These are phyloP conservation scores for Botrytis squamosa DNA, from an alignment of 2,329 filamentous ascomycete species.

Conservation along the genomic window DNA sequence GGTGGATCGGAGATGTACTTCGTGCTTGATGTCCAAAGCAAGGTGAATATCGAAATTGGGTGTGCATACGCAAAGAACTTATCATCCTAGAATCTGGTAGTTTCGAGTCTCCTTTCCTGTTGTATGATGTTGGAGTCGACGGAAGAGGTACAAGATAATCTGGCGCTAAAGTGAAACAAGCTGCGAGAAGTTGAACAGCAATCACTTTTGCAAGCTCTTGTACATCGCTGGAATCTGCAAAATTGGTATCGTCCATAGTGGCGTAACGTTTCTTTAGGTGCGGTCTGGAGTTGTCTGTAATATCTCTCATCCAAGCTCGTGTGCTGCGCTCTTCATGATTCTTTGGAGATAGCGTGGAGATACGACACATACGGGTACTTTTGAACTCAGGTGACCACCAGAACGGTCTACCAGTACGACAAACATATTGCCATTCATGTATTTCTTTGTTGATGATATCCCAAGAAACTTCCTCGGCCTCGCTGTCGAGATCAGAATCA, in stretches of 20 bases:
- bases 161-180: constrained; percentile 38
- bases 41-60: constrained; percentile 38
- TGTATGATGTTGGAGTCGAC: constrained; percentile 13
- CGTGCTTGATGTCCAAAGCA: constrained; percentile 38
- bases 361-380: constrained; percentile 19
- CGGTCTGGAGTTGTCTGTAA: constrained; percentile 16
- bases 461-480: constrained; percentile 30
- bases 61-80: constrained; percentile 39
- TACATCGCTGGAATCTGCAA: constrained; percentile 25
- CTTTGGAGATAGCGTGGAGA: constrained; percentile 23
- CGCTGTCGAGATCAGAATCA: constrained; percentile 14
- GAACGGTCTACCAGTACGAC: constrained; percentile 36
- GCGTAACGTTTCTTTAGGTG: constrained; percentile 23
- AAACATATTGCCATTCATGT: constrained; percentile 38
- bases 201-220: constrained; percentile 37
- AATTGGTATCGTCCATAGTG: constrained; percentile 32
- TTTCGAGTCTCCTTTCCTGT: constrained; percentile 14
- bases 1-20: constrained; percentile 34
- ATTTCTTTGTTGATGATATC: constrained; percentile 37
- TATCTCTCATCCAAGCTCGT: constrained; percentile 23
- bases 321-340: constrained; percentile 17
- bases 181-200: constrained; percentile 37
- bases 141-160: constrained; percentile 25
- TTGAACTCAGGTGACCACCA: constrained; percentile 39
- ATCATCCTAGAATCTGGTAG: constrained; percentile 35